Evolutionary conservation across 2,329 filamentous ascomycete genomes (phyloP), one percentile per base, ranked within the genome.

Genomic region (Pyricularia sp.): DNA sequence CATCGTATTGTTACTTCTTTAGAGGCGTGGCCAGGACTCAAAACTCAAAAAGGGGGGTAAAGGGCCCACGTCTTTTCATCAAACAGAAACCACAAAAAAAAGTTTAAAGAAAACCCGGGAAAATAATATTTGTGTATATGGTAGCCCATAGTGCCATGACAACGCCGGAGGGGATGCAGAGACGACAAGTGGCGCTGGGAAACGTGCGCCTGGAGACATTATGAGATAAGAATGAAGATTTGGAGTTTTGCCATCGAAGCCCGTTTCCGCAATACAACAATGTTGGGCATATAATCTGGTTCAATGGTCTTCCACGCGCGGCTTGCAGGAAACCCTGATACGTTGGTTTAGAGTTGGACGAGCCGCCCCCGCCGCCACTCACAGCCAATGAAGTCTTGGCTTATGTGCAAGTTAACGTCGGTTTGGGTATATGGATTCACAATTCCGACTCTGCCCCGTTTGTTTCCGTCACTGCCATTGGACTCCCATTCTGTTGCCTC

Each of bases 401-500:
- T 61, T n/a, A 17, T 63, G 14, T 28, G 28, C 59, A 63, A 65
- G 33, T 50, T 4, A 65, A 23, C 33, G 64, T 28, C 64, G n/a
- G 64, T 65, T 65, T 25, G 33, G 33, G 64, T 55, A 33, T 30
- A 23, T 59, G 20, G 33, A n/a, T 50, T 72, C 73, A 83, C 68
- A 88, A 81, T 77, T 86, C 85, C 42, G 85, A 86, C 75, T 87
- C 85, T 69, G 81, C 85, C 68, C 84, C 85, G 70, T 87, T 86
- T 4, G 84, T 78, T 71, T 86, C 86, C 25, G 59, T 63, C 66
- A 86, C 71, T 4, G 80, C 79, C 84, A 87, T 88, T 4, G 85
- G 84, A 72, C 85, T 87, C 55, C 84, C 85, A 72, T 85, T 86
- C 71, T 84, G 81, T 59, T 82, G 82, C 70, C 81, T 70, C 69